Base-by-base conservation (phyloP, 345 rosid genomes). In the Eucalyptus curtisii region DNA sequence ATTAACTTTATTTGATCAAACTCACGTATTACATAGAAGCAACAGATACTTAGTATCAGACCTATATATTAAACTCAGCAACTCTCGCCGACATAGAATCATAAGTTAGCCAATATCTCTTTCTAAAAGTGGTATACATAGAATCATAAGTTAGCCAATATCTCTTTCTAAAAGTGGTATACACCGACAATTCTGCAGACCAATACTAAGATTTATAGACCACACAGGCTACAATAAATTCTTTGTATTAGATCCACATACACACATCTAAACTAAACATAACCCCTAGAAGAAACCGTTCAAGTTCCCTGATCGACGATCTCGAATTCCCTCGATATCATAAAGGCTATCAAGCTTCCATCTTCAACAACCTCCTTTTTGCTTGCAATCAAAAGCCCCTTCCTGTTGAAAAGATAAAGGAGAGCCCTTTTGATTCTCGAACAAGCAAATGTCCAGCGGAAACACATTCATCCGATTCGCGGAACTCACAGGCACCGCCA, bases 361-460 rank as follows among this genome's bases (percentile, higher is more conserved):
- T 86, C 88, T 10, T 86, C 55, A 44, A 80, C 44, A 59, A 49
- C 48, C 44, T 27, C 37, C 55, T 71, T 19, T 49, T 48, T 47
- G 82, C 55, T 22, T 59, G 76, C 45, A 55, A 86, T 57, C 53
- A 88, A 79, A 87, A 79, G 48, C 27, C 71, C 85, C 86, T 89
- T 91, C 93, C 92, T 86, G 92, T 86, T 90, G 90, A 91, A 93
- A 91, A 93, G 86, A 91, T 90, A 89, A 88, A 91, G 93, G 92
- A 88, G 86, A 85, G 55, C 86, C 55, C 55, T 48, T 49, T 4
- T 48, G 86, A 85, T 30, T 85, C 86, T 49, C 40, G 20, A 86
- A 86, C 66, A 86, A 30, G 27, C 17, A 86, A 27, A 86, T 86
- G 66, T 49, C n/a, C 87, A 17, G 55, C 87, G 27, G 16, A 3